phyloP scores from a whole-genome alignment of 225 moss, liverwort and hornwort species.

The Asterella californica region DNA sequence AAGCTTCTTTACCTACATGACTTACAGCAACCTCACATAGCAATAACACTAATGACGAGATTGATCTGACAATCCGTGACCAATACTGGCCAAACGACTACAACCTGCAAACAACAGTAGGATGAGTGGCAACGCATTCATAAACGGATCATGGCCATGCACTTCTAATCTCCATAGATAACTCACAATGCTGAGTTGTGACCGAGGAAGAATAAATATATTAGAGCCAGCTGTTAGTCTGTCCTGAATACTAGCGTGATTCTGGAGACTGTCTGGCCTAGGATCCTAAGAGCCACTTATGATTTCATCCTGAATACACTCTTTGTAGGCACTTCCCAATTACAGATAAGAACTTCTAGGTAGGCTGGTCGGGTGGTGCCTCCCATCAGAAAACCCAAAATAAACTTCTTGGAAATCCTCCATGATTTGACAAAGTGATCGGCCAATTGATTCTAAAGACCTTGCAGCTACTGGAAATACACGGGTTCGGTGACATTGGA shows the following conservation, averaged over 20 bases:
- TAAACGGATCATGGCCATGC: neutral
- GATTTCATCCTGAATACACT: slow-evolving; percentile 17
- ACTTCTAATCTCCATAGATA: neutral
- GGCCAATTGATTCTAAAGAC: slow-evolving; percentile 19
- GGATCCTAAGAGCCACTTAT: slow-evolving; percentile 17
- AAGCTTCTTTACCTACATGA: neutral
- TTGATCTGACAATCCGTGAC: slow-evolving; percentile 15
- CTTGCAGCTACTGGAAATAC: slow-evolving; percentile 30
- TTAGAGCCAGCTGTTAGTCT: slow-evolving; percentile 23
- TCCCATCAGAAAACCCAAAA: slow-evolving; percentile 20
- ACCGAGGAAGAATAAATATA: slow-evolving; percentile 14
- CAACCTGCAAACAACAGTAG: slow-evolving; percentile 20
- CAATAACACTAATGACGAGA: neutral
- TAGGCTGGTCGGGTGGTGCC: slow-evolving; percentile 12
- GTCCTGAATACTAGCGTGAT: slow-evolving; percentile 12
- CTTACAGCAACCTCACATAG: neutral
- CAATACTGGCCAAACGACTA: slow-evolving; percentile 5
- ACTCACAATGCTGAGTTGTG: slow-evolving; percentile 4
- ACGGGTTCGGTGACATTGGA: slow-evolving; percentile 30
- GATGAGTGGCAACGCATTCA: slow-evolving; percentile 13
- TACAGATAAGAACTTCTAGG: slow-evolving; percentile 26
- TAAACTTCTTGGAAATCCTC: slow-evolving; percentile 27
- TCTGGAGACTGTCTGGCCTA: slow-evolving; percentile 25
- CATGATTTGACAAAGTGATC: slow-evolving; percentile 26
- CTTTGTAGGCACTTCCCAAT: slow-evolving; percentile 10